phyloP scores from a whole-genome alignment of 306 rosid genomes.

The Styphnolobium japonicum region DNA sequence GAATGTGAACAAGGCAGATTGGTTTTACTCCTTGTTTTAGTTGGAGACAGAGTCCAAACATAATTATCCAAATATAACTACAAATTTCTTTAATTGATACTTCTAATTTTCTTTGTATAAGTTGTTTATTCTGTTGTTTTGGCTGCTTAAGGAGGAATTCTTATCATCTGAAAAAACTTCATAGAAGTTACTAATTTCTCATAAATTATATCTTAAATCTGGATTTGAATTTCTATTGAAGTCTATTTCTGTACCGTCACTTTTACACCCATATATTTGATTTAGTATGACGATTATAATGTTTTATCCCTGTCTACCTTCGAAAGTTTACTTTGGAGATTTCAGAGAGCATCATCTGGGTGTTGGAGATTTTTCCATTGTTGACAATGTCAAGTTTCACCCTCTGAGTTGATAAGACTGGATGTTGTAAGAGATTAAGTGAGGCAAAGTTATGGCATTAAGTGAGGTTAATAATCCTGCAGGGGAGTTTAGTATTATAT shows the following conservation, averaged over 20 bases:
- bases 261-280: neutral
- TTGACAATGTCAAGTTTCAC: neutral
- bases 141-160: neutral
- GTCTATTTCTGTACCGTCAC: neutral
- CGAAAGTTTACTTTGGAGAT: neutral
- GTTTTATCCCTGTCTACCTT: neutral
- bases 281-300: neutral
- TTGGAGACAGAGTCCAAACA: neutral
- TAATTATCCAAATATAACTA: neutral
- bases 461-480: neutral
- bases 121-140: neutral
- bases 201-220: neutral
- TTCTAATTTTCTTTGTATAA: neutral
- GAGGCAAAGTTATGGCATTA: neutral
- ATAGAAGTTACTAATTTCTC: neutral
- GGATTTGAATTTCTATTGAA: neutral
- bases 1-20: slow-evolving; percentile 4
- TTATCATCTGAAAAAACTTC: neutral
- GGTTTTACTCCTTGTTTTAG: neutral
- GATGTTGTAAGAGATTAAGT: neutral
- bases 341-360: neutral
- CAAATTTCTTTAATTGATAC: neutral
- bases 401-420: neutral
- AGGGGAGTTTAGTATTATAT: neutral
- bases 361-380: neutral